Base-by-base conservation (phyloP, 2,329 filamentous ascomycete species). In the Mycogone perniciosa region DNA sequence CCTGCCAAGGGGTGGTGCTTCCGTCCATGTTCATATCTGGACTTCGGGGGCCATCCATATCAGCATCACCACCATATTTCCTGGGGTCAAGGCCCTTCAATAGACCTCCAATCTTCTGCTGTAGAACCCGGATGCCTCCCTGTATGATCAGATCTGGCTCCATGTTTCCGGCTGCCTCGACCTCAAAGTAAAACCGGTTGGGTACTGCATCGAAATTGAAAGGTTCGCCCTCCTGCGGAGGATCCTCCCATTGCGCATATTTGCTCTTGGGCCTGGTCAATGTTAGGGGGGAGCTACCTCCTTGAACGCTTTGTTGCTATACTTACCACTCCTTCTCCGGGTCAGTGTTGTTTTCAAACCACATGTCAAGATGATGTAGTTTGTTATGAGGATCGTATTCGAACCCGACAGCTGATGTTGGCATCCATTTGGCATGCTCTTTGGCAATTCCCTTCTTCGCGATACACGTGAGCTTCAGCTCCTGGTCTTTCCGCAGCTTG, bases 301-400 rank as follows among this genome's bases (percentile, higher is more conserved):
- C 9, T 33, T 7, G 11, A 31, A 10, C 7, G 31, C 10, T 44
- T 33, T 30, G 26, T n/a, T 9, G 9, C 31, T 7, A 27, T 29
- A 50, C 84, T 69, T 73, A 95, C 91, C 91, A 96, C 76, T 96
- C 92, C 62, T 83, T 80, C 53, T 81, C 78, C 1, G 88, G 71
- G 69, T 95, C 87, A 59, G 85, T 81, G 49, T 71, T 67, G 57
- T 72, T 71, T 75, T 99, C 93, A 67, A 89, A 96, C 93, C 93
- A 99, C 69, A 95, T 82, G 63, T 95, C 89, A 50, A 93, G 77
- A 70, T 99, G 93, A 58, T 85, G 82, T 58, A 99, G 75, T 72
- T 95, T 96, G 74, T 99, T 99, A 69, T 95, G 88, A 54, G 93
- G 93, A 67, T 99, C 93, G 69, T 99, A 99, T 70, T 99, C 93